Conservation (phyloP, 768 basidiomycete species). For the Crassisporium funariophilum region DNA sequence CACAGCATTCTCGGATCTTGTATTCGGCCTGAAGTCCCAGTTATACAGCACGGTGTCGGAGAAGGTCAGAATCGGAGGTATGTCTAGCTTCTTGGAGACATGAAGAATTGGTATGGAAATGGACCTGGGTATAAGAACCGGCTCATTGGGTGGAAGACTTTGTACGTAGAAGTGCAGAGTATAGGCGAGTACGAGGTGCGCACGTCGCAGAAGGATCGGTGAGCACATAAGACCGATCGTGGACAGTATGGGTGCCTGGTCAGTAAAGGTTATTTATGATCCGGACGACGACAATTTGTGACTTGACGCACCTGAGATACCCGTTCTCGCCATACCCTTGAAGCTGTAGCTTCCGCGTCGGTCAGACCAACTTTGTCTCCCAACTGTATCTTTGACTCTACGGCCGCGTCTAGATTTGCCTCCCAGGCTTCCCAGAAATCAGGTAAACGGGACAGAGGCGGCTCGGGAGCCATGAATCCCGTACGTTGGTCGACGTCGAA, state of each 20-base stretch:
- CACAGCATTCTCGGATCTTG: slow-evolving; percentile 15
- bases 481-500: slow-evolving; percentile 92
- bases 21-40: slow-evolving; percentile 51
- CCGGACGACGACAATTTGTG: neutral
- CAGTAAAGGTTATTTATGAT: slow-evolving; percentile 6
- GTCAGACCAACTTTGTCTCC: slow-evolving; percentile 53
- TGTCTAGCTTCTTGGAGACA: slow-evolving; percentile 67
- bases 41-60: slow-evolving; percentile 95
- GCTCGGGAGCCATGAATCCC: slow-evolving; percentile 87
- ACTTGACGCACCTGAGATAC: slow-evolving; percentile 48
- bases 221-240: slow-evolving; percentile 48
- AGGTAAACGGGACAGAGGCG: slow-evolving; percentile 67
- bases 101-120: slow-evolving; percentile 79
- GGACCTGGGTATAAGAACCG: slow-evolving; percentile 69
- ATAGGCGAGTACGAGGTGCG: slow-evolving; percentile 76
- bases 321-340: slow-evolving; percentile 53
- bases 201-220: slow-evolving; percentile 66
- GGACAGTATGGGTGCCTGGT: slow-evolving; percentile 56
- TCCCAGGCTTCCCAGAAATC: slow-evolving; percentile 76
- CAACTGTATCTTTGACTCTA: slow-evolving; percentile 52
- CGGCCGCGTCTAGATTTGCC: slow-evolving; percentile 50
- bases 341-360: slow-evolving; percentile 40
- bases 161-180: slow-evolving; percentile 84
- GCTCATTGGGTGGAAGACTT: slow-evolving; percentile 48
- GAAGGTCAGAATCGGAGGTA: slow-evolving; percentile 91